phyloP scores from a whole-genome alignment of 768 basidiomycete species.

The Cyclocybe cylindracea region DNA sequence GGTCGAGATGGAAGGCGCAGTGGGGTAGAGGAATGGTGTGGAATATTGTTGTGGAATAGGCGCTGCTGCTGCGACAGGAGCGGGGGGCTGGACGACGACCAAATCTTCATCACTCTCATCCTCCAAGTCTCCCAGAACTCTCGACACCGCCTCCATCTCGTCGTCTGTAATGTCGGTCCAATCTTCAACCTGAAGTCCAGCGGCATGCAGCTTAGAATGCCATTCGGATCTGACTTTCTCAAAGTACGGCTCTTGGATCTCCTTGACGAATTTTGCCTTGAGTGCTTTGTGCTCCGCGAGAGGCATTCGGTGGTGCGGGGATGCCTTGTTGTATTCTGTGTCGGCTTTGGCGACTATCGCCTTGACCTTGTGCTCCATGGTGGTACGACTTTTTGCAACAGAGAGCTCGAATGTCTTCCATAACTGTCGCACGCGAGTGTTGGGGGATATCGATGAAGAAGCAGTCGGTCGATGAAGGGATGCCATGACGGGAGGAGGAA shows the following conservation, averaged over 20 bases:
- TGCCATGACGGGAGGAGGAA: constrained; percentile 19
- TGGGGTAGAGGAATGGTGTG: constrained; percentile 12
- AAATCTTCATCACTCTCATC: constrained; percentile 33
- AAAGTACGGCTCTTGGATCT: constrained; percentile 33
- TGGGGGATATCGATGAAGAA: constrained; percentile 5
- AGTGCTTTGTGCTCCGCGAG: constrained; percentile 28
- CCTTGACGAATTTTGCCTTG: constrained; percentile 23
- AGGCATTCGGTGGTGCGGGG: constrained; percentile 17
- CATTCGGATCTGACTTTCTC: constrained; percentile 39
- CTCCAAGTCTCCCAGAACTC: constrained; percentile 37
- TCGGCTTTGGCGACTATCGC: constrained; percentile 25
- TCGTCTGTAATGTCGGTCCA: constrained; percentile 44
- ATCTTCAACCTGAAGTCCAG: constrained; percentile 39
- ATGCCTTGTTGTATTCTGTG: constrained; percentile 28
- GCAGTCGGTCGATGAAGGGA: constrained; percentile 15
- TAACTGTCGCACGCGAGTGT: constrained; percentile 15
- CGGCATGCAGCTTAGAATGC: constrained; percentile 34
- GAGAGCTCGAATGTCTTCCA: constrained; percentile 20
- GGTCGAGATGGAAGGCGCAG: constrained; percentile 31
- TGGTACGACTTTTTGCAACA: constrained; percentile 5
- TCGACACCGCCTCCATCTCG: constrained; percentile 35
- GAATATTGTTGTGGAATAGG: constrained; percentile 16
- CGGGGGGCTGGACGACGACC: constrained; percentile 11
- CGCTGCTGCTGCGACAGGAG: constrained; percentile 6
- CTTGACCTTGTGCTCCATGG: constrained; percentile 12